Evolutionary conservation across 2,329 filamentous ascomycete species (phyloP).

Genomic region (Talaromyces sp.): DNA sequence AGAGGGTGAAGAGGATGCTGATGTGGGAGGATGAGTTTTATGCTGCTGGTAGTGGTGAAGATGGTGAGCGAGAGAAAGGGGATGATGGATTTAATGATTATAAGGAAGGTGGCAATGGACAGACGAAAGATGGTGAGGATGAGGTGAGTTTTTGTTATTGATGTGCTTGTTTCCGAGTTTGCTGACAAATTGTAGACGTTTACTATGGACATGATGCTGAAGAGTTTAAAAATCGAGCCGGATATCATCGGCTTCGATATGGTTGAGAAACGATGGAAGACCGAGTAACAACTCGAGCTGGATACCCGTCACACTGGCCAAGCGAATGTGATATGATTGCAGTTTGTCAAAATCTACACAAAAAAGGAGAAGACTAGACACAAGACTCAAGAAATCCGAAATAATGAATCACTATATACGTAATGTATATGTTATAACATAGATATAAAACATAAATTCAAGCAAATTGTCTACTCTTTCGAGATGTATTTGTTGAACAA

Average conservation of each 20-base stretch:
- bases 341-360: neutral
- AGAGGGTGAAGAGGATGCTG: conserved; percentile 43
- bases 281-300: neutral
- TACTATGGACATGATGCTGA: conserved; percentile 68
- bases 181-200: conserved; percentile 49
- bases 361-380: neutral
- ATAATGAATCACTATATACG: neutral
- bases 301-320: neutral
- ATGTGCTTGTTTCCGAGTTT: conserved; percentile 20
- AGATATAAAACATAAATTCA: neutral
- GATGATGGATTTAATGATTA: conserved; percentile 33
- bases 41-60: conserved; percentile 20
- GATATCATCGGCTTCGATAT: conserved; percentile 62
- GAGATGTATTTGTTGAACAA: conserved; percentile 69
- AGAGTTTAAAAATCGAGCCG: conserved; percentile 61
- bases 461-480: conserved; percentile 46
- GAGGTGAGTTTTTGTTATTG: conserved; percentile 18
- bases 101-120: conserved; percentile 20
- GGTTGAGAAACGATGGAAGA: conserved; percentile 55
- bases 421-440: conserved; percentile 1
- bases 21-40: conserved; percentile 25
- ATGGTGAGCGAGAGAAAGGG: conserved; percentile 21
- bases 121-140: conserved; percentile 28
- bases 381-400: neutral
- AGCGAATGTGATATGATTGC: neutral